Percentiles rank a stretch among this genome's conserved stretches.
Evolutionary conservation across 805 yeast genomes (phyloP).

Genomic region (Candida andamanensis): DNA sequence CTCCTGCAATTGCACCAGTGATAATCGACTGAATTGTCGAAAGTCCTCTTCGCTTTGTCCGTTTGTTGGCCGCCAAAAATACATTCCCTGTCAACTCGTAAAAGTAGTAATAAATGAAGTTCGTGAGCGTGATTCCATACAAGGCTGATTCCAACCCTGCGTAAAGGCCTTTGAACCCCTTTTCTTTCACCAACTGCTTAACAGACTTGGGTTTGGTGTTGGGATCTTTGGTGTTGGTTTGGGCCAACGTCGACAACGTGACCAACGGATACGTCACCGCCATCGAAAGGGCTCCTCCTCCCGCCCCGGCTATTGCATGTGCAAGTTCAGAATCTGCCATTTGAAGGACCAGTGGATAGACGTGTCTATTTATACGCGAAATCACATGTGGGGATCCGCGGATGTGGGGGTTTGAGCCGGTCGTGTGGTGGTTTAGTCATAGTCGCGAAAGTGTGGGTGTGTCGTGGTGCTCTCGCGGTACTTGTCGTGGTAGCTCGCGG

Average conservation of each 20-base stretch:
- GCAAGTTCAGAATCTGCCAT: too few relatives aligned
- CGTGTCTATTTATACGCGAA: constrained; percentile 20
- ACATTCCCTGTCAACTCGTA: constrained; percentile 65
- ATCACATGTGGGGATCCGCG: background rate
- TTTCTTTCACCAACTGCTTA: constrained; percentile 39
- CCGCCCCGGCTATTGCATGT: constrained; percentile 93
- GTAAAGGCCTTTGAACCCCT: constrained; percentile 68
- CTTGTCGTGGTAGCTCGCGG: too few relatives aligned
- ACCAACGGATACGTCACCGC: constrained; percentile 86
- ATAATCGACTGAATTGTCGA: constrained; percentile 63
- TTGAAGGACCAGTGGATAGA: too few relatives aligned
- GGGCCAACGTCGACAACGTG: constrained; percentile 83
- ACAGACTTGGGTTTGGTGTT: constrained; percentile 8
- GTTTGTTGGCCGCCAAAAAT: constrained; percentile 33
- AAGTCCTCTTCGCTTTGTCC: constrained; percentile 33
- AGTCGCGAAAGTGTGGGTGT: too few relatives aligned
- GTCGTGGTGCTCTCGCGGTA: too few relatives aligned
- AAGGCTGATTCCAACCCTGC: constrained; percentile 86
- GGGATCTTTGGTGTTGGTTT: constrained; percentile 49
- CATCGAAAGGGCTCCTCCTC: constrained; percentile 87
- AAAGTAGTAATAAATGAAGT: constrained; percentile 85
- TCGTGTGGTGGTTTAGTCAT: too few relatives aligned
- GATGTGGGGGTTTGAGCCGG: too few relatives aligned
- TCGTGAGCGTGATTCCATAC: constrained; percentile 79
- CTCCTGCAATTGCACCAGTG: constrained; percentile 84